These are phyloP conservation scores for Ceratocystis variospora DNA, from an alignment of 2,329 filamentous ascomycete species.

Conservation along the genomic window DNA sequence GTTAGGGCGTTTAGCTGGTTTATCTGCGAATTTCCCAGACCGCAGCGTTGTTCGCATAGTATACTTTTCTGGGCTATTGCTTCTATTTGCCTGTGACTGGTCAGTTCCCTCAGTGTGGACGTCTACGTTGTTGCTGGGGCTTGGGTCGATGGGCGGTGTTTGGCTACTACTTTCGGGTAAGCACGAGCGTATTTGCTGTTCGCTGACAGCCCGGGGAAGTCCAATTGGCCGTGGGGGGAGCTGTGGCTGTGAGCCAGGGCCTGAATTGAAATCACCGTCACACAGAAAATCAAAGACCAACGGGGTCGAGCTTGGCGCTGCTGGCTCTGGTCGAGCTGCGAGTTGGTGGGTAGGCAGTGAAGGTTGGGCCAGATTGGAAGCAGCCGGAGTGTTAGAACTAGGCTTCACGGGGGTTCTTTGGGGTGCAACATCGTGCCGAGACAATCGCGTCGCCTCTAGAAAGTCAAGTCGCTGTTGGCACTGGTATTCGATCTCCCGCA, in stretches of 20 bases:
- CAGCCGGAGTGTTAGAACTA: background rate
- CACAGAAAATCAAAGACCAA: background rate
- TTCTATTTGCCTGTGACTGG: slow-evolving; percentile 24
- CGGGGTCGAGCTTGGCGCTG: background rate
- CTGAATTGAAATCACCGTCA: background rate
- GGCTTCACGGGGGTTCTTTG: background rate
- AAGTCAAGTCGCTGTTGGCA: slow-evolving; percentile 89
- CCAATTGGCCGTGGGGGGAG: background rate
- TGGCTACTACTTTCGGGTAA: background rate
- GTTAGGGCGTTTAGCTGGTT: slow-evolving; percentile 30
- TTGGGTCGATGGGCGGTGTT: background rate
- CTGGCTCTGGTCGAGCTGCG: background rate
- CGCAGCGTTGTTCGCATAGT: slow-evolving; percentile 49
- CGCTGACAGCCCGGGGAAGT: slow-evolving; percentile 20
- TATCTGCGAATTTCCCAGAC: slow-evolving; percentile 34
- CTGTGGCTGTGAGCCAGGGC: background rate
- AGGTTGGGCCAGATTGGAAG: background rate
- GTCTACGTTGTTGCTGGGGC: background rate
- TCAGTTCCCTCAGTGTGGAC: background rate
- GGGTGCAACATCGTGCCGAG: slow-evolving; percentile 29
- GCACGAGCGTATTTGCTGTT: background rate
- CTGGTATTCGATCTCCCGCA: slow-evolving; percentile 73
- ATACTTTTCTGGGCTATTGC: slow-evolving; percentile 47
- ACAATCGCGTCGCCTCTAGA: slow-evolving; percentile 62
- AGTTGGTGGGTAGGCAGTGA: background rate